These are phyloP conservation scores for Lichtheimia hyalospora DNA, from an alignment of 371 early-diverging fungal genomes.

Conservation along the genomic window DNA sequence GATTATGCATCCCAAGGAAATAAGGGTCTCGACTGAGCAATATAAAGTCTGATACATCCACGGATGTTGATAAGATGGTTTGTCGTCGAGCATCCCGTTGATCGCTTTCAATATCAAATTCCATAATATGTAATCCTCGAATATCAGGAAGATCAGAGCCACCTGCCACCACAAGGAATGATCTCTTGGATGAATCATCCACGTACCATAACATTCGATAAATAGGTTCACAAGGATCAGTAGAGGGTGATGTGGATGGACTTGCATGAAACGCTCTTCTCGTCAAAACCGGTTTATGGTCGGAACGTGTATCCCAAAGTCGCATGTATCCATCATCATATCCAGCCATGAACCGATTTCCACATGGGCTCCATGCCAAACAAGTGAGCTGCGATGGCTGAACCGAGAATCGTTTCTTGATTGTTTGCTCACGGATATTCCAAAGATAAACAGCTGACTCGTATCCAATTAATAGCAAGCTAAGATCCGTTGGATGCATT, in stretches of 20 bases:
- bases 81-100: constrained; percentile 45
- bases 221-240: constrained; percentile 39
- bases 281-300: constrained; percentile 39
- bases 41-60: constrained; percentile 53
- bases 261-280: constrained; percentile 43
- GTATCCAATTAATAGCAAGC: constrained; percentile 55
- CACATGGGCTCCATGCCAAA: constrained; percentile 54
- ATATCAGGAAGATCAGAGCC: constrained; percentile 46
- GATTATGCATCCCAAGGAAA: constrained; percentile 41
- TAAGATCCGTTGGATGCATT: constrained; percentile 53
- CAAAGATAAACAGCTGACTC: constrained; percentile 47
- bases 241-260: constrained; percentile 11
- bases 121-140: constrained; percentile 46
- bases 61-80: constrained; percentile 37
- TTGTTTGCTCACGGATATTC: constrained; percentile 46
- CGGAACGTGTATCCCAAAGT: constrained; percentile 50
- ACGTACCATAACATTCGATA: constrained; percentile 57
- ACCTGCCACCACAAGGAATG: constrained; percentile 50
- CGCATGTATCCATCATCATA: constrained; percentile 58
- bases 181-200: constrained; percentile 26
- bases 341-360: constrained; percentile 51
- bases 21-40: constrained; percentile 47
- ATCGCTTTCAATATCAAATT: constrained; percentile 41
- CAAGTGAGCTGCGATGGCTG: constrained; percentile 32
- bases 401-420: constrained; percentile 24